Conservation (phyloP, 305 asterid genomes). For the Fraxinus floribunda region DNA sequence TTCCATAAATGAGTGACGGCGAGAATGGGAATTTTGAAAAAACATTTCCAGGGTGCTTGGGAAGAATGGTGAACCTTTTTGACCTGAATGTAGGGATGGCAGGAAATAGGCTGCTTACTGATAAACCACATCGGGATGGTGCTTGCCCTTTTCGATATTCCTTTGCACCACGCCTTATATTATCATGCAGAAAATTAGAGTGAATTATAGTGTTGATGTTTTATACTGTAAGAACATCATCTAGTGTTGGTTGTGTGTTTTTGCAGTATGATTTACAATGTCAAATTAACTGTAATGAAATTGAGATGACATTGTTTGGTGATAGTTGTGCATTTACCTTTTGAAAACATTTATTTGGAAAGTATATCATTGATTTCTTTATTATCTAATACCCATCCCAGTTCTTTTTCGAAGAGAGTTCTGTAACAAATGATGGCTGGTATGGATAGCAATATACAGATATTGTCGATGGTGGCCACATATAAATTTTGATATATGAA, state of each 20-base stretch:
- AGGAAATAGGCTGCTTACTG: constrained; percentile 63
- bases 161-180: background rate
- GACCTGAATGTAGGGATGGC: constrained; percentile 63
- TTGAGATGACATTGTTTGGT: background rate
- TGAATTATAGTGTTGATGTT: background rate
- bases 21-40: constrained; percentile 45
- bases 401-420: constrained; percentile 4
- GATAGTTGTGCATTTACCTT: background rate
- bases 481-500: constrained; percentile 11
- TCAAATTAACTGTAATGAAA: background rate
- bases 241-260: background rate
- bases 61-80: constrained; percentile 83
- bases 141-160: constrained; percentile 22
- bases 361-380: background rate
- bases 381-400: background rate
- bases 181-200: background rate
- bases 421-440: constrained; percentile 4
- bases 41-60: constrained; percentile 82
- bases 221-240: background rate
- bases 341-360: background rate
- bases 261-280: background rate
- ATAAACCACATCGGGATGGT: constrained; percentile 73
- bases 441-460: constrained; percentile 8
- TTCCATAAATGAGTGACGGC: constrained; percentile 7
- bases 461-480: constrained; percentile 9